Evolutionary conservation across 140 eudicot genomes (phyloP).

Genomic region (Anethum foeniculum): DNA sequence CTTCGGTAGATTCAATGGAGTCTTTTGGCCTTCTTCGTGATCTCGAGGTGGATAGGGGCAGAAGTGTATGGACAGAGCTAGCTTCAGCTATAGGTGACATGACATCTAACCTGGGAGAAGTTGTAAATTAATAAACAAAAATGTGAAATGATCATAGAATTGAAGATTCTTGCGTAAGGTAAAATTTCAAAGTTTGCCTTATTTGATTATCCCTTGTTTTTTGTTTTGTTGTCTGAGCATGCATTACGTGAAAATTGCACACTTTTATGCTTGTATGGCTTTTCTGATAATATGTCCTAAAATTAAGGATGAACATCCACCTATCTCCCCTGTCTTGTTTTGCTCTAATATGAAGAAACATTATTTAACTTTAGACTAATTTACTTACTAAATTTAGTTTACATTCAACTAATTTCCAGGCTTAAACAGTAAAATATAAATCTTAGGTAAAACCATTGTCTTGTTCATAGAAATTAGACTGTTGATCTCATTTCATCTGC

Average conservation of each 20-base stretch:
- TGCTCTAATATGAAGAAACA: neutral
- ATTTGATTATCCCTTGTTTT: conserved; percentile 1
- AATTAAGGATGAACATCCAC: conserved; percentile 24
- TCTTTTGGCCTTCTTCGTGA: conserved; percentile 6
- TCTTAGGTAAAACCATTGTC: neutral
- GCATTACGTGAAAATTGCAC: neutral
- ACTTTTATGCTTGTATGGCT: conserved; percentile 21
- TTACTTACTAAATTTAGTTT: neutral
- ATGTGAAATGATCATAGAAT: conserved; percentile 1
- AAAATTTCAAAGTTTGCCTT: conserved; percentile 1
- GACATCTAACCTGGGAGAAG: conserved; percentile 15
- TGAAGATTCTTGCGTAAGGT: neutral
- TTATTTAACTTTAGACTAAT: neutral
- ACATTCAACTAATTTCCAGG: neutral
- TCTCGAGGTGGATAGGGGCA: conserved; percentile 25
- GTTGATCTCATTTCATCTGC: neutral
- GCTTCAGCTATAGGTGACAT: conserved; percentile 21
- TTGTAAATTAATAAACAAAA: neutral
- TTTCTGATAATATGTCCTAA: conserved; percentile 26
- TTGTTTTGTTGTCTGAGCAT: neutral
- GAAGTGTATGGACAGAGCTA: conserved; percentile 13
- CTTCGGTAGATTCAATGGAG: conserved; percentile 20
- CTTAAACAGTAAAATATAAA: neutral
- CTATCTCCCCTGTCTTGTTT: conserved; percentile 6
- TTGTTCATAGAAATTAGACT: neutral